Conservation (phyloP, 805 yeast species). For the Wickerhamomyces chaumierensis region DNA sequence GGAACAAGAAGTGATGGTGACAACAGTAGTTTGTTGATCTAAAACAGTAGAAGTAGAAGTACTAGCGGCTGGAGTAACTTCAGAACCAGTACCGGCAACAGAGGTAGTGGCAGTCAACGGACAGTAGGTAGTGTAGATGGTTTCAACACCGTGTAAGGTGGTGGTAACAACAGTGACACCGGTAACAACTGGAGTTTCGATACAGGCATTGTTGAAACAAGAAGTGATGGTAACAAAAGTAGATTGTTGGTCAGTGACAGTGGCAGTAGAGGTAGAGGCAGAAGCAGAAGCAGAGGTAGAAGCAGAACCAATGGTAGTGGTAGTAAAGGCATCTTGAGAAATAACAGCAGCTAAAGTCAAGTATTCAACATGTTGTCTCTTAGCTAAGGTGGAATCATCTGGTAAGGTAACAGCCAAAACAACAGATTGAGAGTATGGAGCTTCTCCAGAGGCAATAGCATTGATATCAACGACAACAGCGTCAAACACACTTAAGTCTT, state of each 20-base stretch:
- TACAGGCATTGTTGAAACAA: too few species aligned
- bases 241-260: too few species aligned
- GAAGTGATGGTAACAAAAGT: too few species aligned
- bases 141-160: too few species aligned
- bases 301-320: constrained; percentile 6
- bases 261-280: constrained; percentile 6
- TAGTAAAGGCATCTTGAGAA: constrained; percentile 7
- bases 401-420: constrained; percentile 10
- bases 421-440: constrained; percentile 13
- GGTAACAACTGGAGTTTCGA: too few species aligned
- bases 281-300: too few species aligned
- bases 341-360: constrained; percentile 1
- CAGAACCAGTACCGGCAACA: constrained; percentile 3
- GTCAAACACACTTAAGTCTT: constrained; percentile 1
- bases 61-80: constrained; percentile 3
- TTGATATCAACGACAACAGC: constrained; percentile 6
- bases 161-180: too few species aligned
- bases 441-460: constrained; percentile 11
- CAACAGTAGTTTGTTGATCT: constrained; percentile 2
- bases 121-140: not conserved
- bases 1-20: constrained; percentile 8
- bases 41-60: constrained; percentile 7
- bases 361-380: constrained; percentile 1
- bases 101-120: constrained; percentile 2
- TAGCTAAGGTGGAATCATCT: constrained; percentile 10